phyloP scores from a whole-genome alignment of 2,329 filamentous ascomycete species.

The Nothophoma quercina region DNA sequence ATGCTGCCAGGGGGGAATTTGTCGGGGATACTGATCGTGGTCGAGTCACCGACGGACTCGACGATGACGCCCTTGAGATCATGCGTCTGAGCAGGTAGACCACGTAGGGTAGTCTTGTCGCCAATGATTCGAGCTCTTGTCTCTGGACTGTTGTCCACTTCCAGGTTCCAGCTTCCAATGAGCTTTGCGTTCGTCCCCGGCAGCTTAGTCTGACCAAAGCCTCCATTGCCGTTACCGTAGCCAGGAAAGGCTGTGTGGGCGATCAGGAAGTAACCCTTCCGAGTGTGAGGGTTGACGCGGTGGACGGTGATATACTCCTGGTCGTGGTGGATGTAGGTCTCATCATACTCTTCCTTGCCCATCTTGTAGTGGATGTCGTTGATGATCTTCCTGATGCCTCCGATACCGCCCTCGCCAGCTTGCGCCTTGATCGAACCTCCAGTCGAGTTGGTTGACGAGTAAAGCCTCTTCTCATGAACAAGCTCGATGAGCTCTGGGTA shows the following conservation, averaged over 20 bases:
- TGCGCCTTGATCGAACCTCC: slow-evolving; percentile 66
- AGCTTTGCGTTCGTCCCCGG: slow-evolving; percentile 84
- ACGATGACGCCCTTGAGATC: slow-evolving; percentile 77
- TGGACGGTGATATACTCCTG: slow-evolving; percentile 97
- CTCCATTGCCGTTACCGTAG: slow-evolving; percentile 83
- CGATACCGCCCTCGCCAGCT: slow-evolving; percentile 82
- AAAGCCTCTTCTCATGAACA: slow-evolving; percentile 85
- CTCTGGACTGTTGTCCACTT: slow-evolving; percentile 80
- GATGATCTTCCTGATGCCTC: slow-evolving; percentile 86
- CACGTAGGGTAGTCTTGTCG: slow-evolving; percentile 76
- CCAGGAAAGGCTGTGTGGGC: slow-evolving; percentile 96
- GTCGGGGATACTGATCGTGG: slow-evolving; percentile 79
- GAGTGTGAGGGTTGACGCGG: slow-evolving; percentile 87
- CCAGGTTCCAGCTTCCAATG: slow-evolving; percentile 89
- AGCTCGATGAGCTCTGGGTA: slow-evolving; percentile 94
- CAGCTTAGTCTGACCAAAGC: slow-evolving; percentile 80
- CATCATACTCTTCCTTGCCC: slow-evolving; percentile 92
- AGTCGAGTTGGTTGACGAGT: slow-evolving; percentile 78
- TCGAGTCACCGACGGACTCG: slow-evolving; percentile 75
- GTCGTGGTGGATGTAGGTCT: slow-evolving; percentile 96
- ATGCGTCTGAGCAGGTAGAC: slow-evolving; percentile 82
- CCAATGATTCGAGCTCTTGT: slow-evolving; percentile 68
- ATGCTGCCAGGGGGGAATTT: slow-evolving; percentile 94
- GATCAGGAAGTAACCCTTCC: slow-evolving; percentile 94
- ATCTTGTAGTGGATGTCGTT: slow-evolving; percentile 95